These are phyloP conservation scores for Lachancea nothofagi DNA, from an alignment of 805 yeast genomes.

Conservation along the genomic window DNA sequence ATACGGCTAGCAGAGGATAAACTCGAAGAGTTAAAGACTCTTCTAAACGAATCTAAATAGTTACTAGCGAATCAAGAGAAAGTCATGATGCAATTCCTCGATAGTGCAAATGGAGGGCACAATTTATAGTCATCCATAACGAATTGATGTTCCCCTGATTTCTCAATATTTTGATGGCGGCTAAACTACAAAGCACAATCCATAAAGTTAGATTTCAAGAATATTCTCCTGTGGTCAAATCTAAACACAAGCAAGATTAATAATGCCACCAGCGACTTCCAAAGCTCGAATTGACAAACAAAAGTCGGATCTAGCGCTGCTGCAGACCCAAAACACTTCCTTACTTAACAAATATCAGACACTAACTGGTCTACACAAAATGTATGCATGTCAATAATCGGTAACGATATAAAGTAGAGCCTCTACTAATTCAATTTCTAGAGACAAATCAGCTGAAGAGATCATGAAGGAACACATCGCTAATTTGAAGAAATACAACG, in stretches of 20 bases:
- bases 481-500: slow-evolving; percentile 53
- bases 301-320: not conserved
- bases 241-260: too few relatives aligned
- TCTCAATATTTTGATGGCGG: not conserved
- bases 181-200: too few relatives aligned
- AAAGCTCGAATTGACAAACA: too few relatives aligned
- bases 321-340: not conserved
- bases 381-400: slow-evolving; percentile 2
- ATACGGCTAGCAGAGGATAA: slow-evolving; percentile 26
- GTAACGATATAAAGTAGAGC: not conserved
- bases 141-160: too few relatives aligned
- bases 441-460: too few relatives aligned
- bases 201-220: too few relatives aligned
- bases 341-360: not conserved
- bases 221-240: too few relatives aligned
- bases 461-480: slow-evolving; percentile 49
- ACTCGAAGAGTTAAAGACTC: slow-evolving; percentile 21
- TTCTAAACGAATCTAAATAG: not conserved
- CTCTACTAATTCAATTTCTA: slow-evolving; percentile 15
- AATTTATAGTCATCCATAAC: too few relatives aligned
- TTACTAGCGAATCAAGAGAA: too few relatives aligned
- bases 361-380: not conserved
- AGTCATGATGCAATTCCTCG: too few relatives aligned
- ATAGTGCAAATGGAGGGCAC: too few relatives aligned
- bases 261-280: too few relatives aligned